Evolutionary conservation across 805 yeast genomes (phyloP).

Genomic region (Hanseniaspora clermontiae): DNA sequence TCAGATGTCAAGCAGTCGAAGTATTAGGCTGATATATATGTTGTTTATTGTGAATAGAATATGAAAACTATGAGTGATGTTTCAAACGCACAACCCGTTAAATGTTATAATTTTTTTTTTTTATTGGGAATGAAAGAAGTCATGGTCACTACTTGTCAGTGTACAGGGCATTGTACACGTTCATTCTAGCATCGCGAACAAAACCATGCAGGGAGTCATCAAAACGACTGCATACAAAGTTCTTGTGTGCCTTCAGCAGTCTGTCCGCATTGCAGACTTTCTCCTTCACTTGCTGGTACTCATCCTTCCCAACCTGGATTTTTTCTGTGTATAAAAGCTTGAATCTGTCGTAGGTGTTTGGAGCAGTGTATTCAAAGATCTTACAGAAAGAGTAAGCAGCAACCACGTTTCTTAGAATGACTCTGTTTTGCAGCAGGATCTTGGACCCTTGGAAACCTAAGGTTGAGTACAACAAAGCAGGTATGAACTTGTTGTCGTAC

Average conservation of each 20-base stretch:
- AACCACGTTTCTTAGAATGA: constrained; percentile 21
- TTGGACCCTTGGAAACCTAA: constrained; percentile 24
- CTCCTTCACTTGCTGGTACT: constrained; percentile 14
- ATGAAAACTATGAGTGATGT: not conserved
- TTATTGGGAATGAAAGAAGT: not conserved
- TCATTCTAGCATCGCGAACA: constrained; percentile 13
- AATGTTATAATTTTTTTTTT: not conserved
- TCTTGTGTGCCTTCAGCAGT: constrained; percentile 14
- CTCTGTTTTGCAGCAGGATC: constrained; percentile 19
- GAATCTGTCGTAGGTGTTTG: constrained; percentile 21
- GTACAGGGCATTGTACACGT: constrained; percentile 1
- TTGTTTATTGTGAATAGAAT: not conserved
- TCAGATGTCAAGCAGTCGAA: constrained; percentile 1
- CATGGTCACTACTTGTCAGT: not conserved
- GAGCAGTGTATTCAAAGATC: constrained; percentile 20
- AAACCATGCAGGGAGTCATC: constrained; percentile 15
- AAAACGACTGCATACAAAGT: constrained; percentile 5
- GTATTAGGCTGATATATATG: not conserved
- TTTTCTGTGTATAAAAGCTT: constrained; percentile 14
- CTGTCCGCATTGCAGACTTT: constrained; percentile 14
- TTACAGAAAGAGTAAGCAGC: constrained; percentile 21
- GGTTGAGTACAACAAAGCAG: constrained; percentile 21
- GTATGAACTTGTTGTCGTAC: constrained; percentile 19
- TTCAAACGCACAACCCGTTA: too few relatives aligned
- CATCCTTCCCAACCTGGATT: constrained; percentile 18